Conservation (phyloP, 106 monocot genomes). For the Platanthera guangdongensis region DNA sequence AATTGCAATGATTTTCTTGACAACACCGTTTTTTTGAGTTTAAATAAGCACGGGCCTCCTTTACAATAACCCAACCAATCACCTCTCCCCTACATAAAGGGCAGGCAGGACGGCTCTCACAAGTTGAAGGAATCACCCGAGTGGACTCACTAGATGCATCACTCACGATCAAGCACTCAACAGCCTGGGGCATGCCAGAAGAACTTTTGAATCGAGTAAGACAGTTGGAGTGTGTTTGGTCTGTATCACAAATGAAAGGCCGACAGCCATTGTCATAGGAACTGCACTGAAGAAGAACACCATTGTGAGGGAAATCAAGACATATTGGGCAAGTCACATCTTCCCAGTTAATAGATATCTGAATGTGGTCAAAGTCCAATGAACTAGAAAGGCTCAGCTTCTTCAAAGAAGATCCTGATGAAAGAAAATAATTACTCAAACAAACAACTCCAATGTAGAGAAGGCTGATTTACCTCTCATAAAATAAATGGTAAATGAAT, state of each 20-base stretch:
- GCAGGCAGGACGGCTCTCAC: conserved; percentile 15
- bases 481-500: not conserved
- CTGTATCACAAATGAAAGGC: conserved; percentile 71
- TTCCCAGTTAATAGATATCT: conserved; percentile 30
- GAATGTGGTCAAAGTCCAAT: conserved; percentile 19
- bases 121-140: conserved; percentile 4
- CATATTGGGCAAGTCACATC: conserved; percentile 66
- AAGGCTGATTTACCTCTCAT: not conserved
- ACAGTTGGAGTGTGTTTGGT: conserved; percentile 59
- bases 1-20: conserved; percentile 27
- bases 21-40: conserved; percentile 29
- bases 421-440: conserved; percentile 9
- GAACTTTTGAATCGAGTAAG: conserved; percentile 56
- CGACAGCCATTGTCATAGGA: conserved; percentile 58
- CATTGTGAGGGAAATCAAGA: conserved; percentile 72
- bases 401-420: conserved; percentile 10
- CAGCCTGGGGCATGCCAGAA: conserved; percentile 25
- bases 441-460: not conserved
- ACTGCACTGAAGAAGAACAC: conserved; percentile 52
- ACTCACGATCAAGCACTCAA: conserved; percentile 15
- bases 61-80: conserved; percentile 32
- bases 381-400: conserved; percentile 12
- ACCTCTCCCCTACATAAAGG: conserved; percentile 40
- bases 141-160: not conserved
- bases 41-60: conserved; percentile 21